Percentiles rank a stretch among this genome's conserved stretches.
Evolutionary conservation across 306 rosid species (phyloP).

Genomic region (Biancaea sappan): DNA sequence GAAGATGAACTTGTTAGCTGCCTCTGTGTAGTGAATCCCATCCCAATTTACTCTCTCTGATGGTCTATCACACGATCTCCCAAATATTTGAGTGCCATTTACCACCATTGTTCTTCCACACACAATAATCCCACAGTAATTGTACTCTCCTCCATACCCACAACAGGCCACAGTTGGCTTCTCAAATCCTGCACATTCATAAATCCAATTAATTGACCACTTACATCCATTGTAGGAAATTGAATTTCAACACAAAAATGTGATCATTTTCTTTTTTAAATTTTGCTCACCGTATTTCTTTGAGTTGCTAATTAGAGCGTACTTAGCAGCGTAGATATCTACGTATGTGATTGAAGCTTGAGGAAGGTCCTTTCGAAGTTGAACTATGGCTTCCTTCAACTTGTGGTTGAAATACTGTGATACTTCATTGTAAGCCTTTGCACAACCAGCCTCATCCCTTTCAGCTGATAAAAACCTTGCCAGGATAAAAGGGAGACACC

Average conservation of each 20-base stretch:
- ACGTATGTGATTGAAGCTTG: constrained; percentile 60
- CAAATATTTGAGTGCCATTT: constrained; percentile 41
- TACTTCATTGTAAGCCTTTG: constrained; percentile 53
- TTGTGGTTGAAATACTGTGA: constrained; percentile 53
- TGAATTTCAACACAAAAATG: neutral
- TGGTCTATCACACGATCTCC: constrained; percentile 46
- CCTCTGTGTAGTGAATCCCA: constrained; percentile 60
- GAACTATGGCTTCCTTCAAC: constrained; percentile 49
- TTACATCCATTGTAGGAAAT: neutral
- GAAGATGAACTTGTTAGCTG: constrained; percentile 46
- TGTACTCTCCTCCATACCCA: constrained; percentile 61
- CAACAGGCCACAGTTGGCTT: constrained; percentile 47
- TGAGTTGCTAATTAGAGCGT: constrained; percentile 42
- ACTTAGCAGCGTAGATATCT: constrained; percentile 44
- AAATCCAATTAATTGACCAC: neutral
- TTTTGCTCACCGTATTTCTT: constrained; percentile 46
- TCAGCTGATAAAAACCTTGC: neutral
- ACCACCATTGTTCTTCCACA: constrained; percentile 32
- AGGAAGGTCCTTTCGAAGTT: constrained; percentile 53
- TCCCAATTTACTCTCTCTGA: constrained; percentile 49
- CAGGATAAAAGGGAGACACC: constrained; percentile 38
- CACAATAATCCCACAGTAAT: neutral
- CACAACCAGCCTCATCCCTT: constrained; percentile 55
- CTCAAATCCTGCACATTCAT: constrained; percentile 50
- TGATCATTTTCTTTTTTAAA: neutral